These are phyloP conservation scores for Lycium barbarum DNA, from an alignment of 257 asterid species.

Conservation along the genomic window DNA sequence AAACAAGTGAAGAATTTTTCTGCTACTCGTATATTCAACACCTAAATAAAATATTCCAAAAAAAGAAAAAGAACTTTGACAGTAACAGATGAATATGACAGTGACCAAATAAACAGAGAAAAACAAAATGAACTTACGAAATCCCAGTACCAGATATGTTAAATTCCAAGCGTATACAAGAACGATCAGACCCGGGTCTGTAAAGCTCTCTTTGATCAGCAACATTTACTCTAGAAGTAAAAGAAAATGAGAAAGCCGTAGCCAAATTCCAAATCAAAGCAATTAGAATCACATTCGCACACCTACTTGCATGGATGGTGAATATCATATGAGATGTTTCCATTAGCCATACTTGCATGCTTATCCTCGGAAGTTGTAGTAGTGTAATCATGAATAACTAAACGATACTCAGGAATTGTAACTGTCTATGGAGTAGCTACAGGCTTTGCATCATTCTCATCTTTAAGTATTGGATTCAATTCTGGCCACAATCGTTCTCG, in stretches of 20 bases:
- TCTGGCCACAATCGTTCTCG: constrained; percentile 70
- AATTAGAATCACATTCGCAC: neutral
- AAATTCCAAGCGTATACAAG: constrained; percentile 81
- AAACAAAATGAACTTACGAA: constrained; percentile 44
- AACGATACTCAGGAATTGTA: constrained; percentile 63
- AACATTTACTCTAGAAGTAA: constrained; percentile 62
- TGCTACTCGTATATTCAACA: neutral
- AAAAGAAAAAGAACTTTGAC: neutral
- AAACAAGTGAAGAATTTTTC: neutral
- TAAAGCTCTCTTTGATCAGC: constrained; percentile 75
- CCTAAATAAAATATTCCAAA: neutral
- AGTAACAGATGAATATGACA: neutral
- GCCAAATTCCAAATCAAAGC: neutral
- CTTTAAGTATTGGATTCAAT: constrained; percentile 59
- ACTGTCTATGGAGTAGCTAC: constrained; percentile 68
- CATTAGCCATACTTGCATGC: constrained; percentile 50
- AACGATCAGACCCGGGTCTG: constrained; percentile 73
- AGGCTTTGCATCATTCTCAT: constrained; percentile 53
- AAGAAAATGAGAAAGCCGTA: constrained; percentile 31
- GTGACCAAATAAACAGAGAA: neutral
- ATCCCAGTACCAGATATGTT: constrained; percentile 62
- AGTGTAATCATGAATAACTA: constrained; percentile 53
- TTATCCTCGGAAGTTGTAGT: constrained; percentile 44
- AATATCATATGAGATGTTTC: constrained; percentile 61
- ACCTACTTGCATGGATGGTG: constrained; percentile 80